These are phyloP conservation scores for Citropsis articulata DNA, from an alignment of 345 rosid genomes.

Conservation along the genomic window DNA sequence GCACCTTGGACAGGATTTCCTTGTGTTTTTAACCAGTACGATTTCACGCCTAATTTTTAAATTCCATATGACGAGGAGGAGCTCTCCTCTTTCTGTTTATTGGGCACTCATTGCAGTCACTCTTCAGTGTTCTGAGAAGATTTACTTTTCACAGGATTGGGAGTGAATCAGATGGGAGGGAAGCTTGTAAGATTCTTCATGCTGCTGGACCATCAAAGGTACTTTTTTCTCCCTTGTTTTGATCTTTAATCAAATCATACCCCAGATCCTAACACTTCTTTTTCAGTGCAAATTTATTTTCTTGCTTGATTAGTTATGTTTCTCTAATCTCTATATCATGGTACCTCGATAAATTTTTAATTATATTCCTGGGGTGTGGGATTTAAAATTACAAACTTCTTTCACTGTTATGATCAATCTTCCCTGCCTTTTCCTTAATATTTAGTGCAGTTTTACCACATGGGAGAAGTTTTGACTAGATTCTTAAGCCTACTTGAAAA, in stretches of 20 bases:
- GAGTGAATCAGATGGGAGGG: constrained; percentile 78
- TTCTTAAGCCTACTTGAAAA: not conserved
- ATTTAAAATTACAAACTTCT: not conserved
- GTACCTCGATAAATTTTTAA: not conserved
- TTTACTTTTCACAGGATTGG: constrained; percentile 51
- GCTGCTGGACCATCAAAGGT: constrained; percentile 95
- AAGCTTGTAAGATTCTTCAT: constrained; percentile 90
- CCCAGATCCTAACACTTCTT: not conserved
- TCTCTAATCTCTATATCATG: not conserved
- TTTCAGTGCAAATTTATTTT: not conserved
- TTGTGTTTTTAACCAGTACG: not conserved
- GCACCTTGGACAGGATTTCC: not conserved
- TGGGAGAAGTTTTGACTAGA: not conserved
- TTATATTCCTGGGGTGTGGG: not conserved
- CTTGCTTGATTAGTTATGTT: not conserved
- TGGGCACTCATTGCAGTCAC: not conserved
- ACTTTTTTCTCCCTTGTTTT: constrained; percentile 11
- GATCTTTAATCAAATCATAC: not conserved
- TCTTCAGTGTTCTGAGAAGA: constrained; percentile 19
- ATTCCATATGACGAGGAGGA: not conserved
- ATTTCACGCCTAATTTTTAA: not conserved
- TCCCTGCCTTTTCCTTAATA: not conserved
- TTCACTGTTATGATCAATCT: not conserved
- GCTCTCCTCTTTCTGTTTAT: not conserved
- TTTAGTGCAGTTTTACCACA: too few relatives aligned